Evolutionary conservation across 495 filamentous ascomycete species (phyloP), one percentile per base, ranked within the genome.

Genomic region (Niebla homalea): DNA sequence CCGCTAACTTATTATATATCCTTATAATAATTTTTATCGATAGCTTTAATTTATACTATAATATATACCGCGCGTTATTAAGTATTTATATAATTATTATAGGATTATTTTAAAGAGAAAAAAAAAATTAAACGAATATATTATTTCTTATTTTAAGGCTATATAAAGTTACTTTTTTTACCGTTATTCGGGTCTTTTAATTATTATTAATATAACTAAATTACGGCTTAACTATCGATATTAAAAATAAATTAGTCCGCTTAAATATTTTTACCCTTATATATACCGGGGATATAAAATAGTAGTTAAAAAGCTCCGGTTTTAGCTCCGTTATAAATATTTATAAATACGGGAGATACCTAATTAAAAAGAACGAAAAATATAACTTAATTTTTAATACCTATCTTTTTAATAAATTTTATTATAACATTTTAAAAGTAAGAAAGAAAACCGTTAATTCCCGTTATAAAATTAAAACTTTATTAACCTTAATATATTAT

Each of bases 21-120:
- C 43, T 25, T 6, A n/a, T 46, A 26, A 10, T 46, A 23, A 46
- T 25, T 25, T 46, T 46, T 32, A 46, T 46, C 22, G 22, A 46
- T 32, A 32, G 4, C 4, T 47, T 47, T 35, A 5, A 26, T 5
- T 35, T 47, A 47, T 47, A 47, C 32, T 32, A 10, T 5, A 39
- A 49, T 38, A 49, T 49, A 37, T 48, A 48, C 26, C 12, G n/a
- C 20, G 12, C 38, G 38, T 18, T 40, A n/a, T 8, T 49, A 21
- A 49, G 4, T 39, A 49, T 49, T 5, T 49, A 49, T 49, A 49
- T 40, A 38, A 49, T 22, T 37, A 38, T 49, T 3, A n/a, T 19
- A 37, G 23, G 21, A 39, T 36, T 47, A 32, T 15, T 29, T 5
- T 35, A 47, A 22, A 15, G 4, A 23, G 6, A 47, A 5, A 16